Percentiles rank a stretch among this genome's conserved stretches.
phyloP scores from a whole-genome alignment of 2,329 filamentous ascomycete genomes.

The Fonsecaea nubica region DNA sequence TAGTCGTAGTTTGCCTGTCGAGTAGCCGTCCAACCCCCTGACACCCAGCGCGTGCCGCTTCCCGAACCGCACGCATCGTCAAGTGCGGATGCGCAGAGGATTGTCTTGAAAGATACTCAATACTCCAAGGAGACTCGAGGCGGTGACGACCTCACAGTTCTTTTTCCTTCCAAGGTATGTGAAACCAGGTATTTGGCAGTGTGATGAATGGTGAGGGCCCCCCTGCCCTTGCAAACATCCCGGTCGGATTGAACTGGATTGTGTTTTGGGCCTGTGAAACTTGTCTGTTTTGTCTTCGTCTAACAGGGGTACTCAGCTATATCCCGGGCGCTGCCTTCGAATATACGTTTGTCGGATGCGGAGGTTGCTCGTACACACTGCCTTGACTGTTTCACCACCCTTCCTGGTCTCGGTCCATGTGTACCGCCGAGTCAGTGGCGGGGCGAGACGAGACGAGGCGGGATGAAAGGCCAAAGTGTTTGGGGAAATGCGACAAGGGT shows the following conservation, averaged over 20 bases:
- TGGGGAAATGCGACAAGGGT: conserved; percentile 2
- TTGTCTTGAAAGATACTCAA: neutral
- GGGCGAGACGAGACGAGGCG: conserved; percentile 6
- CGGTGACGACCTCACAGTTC: neutral
- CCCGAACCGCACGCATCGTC: neutral
- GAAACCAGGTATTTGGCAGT: neutral
- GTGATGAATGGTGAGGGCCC: neutral
- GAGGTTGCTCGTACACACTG: neutral
- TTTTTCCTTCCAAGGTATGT: neutral
- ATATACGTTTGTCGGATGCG: neutral
- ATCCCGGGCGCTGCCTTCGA: neutral
- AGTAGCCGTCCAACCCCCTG: neutral
- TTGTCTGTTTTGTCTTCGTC: neutral
- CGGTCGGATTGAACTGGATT: neutral
- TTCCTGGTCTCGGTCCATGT: conserved; percentile 9
- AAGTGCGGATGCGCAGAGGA: neutral
- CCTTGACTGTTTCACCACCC: conserved; percentile 16
- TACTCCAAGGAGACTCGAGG: neutral
- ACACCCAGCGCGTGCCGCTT: neutral
- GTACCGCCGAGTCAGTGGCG: conserved; percentile 1
- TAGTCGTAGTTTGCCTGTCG: neutral
- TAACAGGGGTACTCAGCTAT: neutral
- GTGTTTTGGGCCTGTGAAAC: neutral
- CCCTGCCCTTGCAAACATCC: neutral
- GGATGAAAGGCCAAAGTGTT: neutral